Conservation (phyloP, 2,329 filamentous ascomycete species). For the Alternaria angustiovoidea region DNA sequence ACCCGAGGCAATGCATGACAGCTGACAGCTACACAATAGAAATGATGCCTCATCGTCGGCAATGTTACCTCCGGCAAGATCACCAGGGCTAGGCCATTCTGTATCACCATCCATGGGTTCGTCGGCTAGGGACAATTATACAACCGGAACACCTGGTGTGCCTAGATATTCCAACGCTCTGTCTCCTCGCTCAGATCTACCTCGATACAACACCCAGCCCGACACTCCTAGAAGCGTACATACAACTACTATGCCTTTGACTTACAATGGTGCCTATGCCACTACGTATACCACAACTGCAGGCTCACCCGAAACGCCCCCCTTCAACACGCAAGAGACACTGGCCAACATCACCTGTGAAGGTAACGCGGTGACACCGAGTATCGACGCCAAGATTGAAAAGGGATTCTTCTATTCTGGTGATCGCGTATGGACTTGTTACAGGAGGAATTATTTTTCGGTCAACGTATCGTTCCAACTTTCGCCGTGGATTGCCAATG, state of each 20-base stretch:
- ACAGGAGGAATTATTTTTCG: slow-evolving; percentile 89
- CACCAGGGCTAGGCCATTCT: slow-evolving; percentile 52
- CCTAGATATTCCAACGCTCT: slow-evolving; percentile 44
- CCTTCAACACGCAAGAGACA: slow-evolving; percentile 57
- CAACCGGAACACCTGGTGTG: slow-evolving; percentile 51
- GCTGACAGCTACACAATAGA: slow-evolving; percentile 51
- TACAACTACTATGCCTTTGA: slow-evolving; percentile 41
- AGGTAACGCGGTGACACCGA: slow-evolving; percentile 67
- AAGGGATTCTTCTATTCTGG: slow-evolving; percentile 83
- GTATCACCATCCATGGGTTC: slow-evolving; percentile 53
- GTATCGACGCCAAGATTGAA: slow-evolving; percentile 82
- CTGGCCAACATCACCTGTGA: slow-evolving; percentile 71
- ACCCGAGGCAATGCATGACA: slow-evolving; percentile 48
- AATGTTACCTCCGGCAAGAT: slow-evolving; percentile 56
- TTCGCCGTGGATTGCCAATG: slow-evolving; percentile 65
- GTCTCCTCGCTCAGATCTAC: slow-evolving; percentile 48
- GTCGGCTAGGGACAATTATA: slow-evolving; percentile 56
- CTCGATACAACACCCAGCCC: slow-evolving; percentile 46
- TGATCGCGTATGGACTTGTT: slow-evolving; percentile 90
- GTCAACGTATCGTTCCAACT: slow-evolving; percentile 82
- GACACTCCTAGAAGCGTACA: slow-evolving; percentile 50
- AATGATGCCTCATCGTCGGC: slow-evolving; percentile 57
- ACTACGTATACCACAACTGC: slow-evolving; percentile 29
- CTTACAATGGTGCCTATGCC: slow-evolving; percentile 31
- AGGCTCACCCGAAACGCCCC: slow-evolving; percentile 48